Evolutionary conservation across 768 basidiomycete genomes (phyloP).

Genomic region (Porpolomopsis calyptriformis): DNA sequence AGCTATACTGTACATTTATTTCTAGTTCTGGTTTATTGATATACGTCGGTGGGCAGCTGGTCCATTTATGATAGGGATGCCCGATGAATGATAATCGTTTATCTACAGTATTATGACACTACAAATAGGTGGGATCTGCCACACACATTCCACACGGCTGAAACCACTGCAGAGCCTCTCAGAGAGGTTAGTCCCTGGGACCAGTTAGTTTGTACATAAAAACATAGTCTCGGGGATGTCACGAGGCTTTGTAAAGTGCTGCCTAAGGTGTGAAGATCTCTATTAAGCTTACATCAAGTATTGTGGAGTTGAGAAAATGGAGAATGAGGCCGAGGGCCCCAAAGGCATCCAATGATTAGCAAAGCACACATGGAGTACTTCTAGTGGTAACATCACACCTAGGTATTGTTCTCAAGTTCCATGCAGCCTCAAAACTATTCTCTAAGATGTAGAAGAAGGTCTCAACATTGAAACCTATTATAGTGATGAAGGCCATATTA

Average conservation of each 20-base stretch:
- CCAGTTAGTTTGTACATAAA: too few relatives aligned
- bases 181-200: too few relatives aligned
- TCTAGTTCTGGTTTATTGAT: too few relatives aligned
- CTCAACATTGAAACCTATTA: slow-evolving; percentile 30
- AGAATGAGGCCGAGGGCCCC: slow-evolving; percentile 32
- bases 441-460: slow-evolving; percentile 27
- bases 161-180: too few relatives aligned
- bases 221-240: too few relatives aligned
- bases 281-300: slow-evolving; percentile 28
- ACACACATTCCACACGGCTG: too few relatives aligned
- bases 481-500: slow-evolving; percentile 34
- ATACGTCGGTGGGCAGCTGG: too few relatives aligned
- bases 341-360: slow-evolving; percentile 27
- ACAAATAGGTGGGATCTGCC: too few relatives aligned
- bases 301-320: slow-evolving; percentile 33
- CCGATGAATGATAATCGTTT: too few relatives aligned
- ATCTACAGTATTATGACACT: too few relatives aligned
- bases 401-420: slow-evolving; percentile 21
- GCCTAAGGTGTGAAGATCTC: slow-evolving; percentile 38
- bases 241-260: slow-evolving; percentile 25
- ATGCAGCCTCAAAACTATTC: slow-evolving; percentile 22
- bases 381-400: slow-evolving; percentile 17
- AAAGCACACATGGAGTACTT: slow-evolving; percentile 17
- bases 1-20: too few relatives aligned
- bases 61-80: too few relatives aligned